phyloP scores from a whole-genome alignment of 495 filamentous ascomycete species.

The Pseudevernia furfuracea region DNA sequence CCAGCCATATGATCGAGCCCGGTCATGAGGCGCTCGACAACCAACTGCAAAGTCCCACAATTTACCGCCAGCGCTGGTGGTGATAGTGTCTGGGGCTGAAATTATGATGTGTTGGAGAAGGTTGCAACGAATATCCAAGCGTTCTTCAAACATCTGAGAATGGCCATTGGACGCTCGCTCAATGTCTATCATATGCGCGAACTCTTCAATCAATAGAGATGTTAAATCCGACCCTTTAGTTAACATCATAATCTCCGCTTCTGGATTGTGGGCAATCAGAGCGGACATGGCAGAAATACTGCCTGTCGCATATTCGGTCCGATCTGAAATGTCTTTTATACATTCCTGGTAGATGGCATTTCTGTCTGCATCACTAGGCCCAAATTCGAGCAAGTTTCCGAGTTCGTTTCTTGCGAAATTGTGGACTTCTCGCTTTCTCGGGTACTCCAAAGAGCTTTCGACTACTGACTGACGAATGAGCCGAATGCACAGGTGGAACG shows the following conservation, averaged over 20 bases:
- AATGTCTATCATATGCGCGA: constrained; percentile 40
- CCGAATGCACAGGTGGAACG: constrained; percentile 54
- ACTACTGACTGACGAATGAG: constrained; percentile 55
- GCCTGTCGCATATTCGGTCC: constrained; percentile 50
- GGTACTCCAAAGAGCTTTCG: constrained; percentile 19
- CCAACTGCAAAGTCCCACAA: constrained; percentile 66
- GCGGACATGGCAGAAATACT: constrained; percentile 64
- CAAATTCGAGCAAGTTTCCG: constrained; percentile 42
- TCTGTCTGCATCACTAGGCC: constrained; percentile 43
- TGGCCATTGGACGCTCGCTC: constrained; percentile 27
- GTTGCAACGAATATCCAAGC: constrained; percentile 44
- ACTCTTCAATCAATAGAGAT: constrained; percentile 43
- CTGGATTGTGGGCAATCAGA: constrained; percentile 39
- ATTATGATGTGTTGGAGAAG: constrained; percentile 52
- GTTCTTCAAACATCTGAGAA: constrained; percentile 35
- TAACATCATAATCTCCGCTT: constrained; percentile 42
- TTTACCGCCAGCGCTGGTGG: constrained; percentile 48
- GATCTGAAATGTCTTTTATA: constrained; percentile 50
- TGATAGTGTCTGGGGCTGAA: constrained; percentile 52
- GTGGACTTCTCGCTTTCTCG: constrained; percentile 32
- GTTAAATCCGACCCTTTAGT: constrained; percentile 48
- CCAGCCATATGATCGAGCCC: constrained; percentile 58
- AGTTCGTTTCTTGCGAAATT: constrained; percentile 54
- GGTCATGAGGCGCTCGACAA: constrained; percentile 43
- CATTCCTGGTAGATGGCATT: constrained; percentile 50